A percentile compares a stretch with the other conserved stretches of the same genome.
Evolutionary conservation across 1,139 yeast species (phyloP).

Genomic region (Sugiyamaella paludigena): DNA sequence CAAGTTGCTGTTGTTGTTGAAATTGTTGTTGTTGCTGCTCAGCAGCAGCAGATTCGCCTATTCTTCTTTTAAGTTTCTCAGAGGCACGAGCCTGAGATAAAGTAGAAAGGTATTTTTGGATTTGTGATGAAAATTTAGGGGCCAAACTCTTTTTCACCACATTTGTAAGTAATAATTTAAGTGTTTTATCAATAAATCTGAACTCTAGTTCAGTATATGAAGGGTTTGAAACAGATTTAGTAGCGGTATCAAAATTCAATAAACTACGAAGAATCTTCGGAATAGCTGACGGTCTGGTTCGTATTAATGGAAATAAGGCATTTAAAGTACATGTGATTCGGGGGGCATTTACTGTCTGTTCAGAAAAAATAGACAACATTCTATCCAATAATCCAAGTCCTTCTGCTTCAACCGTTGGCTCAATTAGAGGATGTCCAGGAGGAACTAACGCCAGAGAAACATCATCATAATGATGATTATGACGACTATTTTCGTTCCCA

Average conservation of each 20-base stretch:
- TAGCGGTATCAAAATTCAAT: conserved; percentile 36
- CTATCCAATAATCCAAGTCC: conserved; percentile 67
- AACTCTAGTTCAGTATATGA: conserved; percentile 29
- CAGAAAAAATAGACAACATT: conserved; percentile 54
- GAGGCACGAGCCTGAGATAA: conserved; percentile 34
- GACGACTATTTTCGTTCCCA: conserved; percentile 18
- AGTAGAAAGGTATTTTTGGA: conserved; percentile 34
- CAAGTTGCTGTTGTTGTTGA: conserved; percentile 26
- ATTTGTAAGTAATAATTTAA: conserved; percentile 37
- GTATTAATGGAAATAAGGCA: conserved; percentile 37
- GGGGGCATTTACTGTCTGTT: conserved; percentile 43
- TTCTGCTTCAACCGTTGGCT: conserved; percentile 62
- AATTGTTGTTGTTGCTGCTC: conserved; percentile 14
- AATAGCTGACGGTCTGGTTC: conserved; percentile 36
- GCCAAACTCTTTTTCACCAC: conserved; percentile 32
- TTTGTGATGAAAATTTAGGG: conserved; percentile 28
- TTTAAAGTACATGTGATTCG: conserved; percentile 35
- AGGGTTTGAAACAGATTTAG: conserved; percentile 24
- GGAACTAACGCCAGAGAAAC: conserved; percentile 61
- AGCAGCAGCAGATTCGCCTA: conserved; percentile 20
- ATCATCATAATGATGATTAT: conserved; percentile 31
- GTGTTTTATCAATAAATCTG: conserved; percentile 40
- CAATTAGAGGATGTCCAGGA: conserved; percentile 65
- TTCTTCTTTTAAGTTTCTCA: conserved; percentile 28
- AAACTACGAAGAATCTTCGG: conserved; percentile 36